Percentiles rank a stretch among this genome's conserved stretches.
These are phyloP conservation scores for Podosphaera xanthii DNA, from an alignment of 2,329 filamentous ascomycete species.

Conservation along the genomic window DNA sequence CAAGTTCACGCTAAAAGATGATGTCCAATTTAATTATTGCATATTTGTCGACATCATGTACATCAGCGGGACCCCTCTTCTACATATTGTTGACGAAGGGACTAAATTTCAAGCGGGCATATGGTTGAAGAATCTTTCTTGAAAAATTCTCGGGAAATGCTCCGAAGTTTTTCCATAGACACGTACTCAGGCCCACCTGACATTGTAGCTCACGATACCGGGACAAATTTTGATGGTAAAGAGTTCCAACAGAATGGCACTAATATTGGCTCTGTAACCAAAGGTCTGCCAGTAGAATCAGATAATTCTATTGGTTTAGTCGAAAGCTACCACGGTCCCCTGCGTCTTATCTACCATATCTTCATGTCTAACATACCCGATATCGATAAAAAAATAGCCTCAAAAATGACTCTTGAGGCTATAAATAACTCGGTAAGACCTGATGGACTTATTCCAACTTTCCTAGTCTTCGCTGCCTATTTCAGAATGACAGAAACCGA, in stretches of 20 bases:
- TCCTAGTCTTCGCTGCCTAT: no score
- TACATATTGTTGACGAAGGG: conserved; percentile 2
- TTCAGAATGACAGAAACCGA: no score
- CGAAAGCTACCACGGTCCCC: not conserved
- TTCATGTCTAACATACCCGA: no score
- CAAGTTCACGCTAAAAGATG: not conserved
- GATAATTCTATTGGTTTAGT: conserved; percentile 1
- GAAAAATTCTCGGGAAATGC: not conserved
- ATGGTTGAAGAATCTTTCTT: not conserved
- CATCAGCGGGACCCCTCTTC: not conserved
- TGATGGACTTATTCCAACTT: no score
- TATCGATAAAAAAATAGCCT: no score
- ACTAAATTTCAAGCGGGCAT: conserved; percentile 2
- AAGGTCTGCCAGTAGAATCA: not conserved
- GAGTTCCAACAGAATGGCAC: no score
- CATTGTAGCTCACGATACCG: no score
- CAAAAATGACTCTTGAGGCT: no score
- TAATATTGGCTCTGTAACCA: no score
- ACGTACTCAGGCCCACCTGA: conserved; percentile 2
- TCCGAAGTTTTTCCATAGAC: conserved; percentile 2
- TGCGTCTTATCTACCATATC: no score
- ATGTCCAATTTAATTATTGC: conserved; percentile 2
- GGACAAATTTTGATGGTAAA: no score
- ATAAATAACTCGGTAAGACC: no score
- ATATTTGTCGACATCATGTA: conserved; percentile 1